Evolutionary conservation across 78 protist genomes (phyloP).

Genomic region (Dictyostelium intermedium): DNA sequence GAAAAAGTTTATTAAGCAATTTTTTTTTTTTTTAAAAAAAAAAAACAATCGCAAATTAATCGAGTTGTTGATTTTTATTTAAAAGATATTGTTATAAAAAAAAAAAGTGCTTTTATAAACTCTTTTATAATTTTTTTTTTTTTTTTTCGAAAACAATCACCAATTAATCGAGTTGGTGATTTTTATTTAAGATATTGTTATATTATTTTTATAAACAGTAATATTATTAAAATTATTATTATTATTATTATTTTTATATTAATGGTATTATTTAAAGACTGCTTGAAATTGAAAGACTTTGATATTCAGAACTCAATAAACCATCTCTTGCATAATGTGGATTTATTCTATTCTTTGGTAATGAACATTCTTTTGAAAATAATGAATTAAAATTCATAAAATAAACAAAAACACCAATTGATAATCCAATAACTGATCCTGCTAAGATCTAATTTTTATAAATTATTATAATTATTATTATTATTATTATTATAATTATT

Average conservation of each 20-base stretch:
- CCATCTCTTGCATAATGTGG: slow-evolving; percentile 55
- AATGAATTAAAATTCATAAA: slow-evolving; percentile 26
- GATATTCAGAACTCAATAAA: slow-evolving; percentile 16
- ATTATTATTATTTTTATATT: neutral
- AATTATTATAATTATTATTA: neutral
- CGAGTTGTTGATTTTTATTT: too few relatives aligned
- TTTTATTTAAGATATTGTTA: too few relatives aligned
- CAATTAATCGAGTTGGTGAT: neutral
- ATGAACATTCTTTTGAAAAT: slow-evolving; percentile 28
- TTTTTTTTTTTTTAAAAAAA: too few relatives aligned
- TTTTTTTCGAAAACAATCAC: neutral
- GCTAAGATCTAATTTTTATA: slow-evolving; percentile 11
- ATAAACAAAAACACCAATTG: slow-evolving; percentile 43
- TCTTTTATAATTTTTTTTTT: too few relatives aligned
- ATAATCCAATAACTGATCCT: slow-evolving; percentile 50
- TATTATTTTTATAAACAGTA: neutral
- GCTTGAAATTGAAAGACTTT: slow-evolving; percentile 20
- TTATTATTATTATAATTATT: neutral
- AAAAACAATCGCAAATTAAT: too few relatives aligned
- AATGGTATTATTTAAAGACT: neutral
- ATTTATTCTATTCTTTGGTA: slow-evolving; percentile 66
- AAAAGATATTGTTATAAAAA: too few relatives aligned
- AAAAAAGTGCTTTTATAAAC: too few relatives aligned
- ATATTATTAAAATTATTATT: neutral
- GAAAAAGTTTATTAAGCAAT: too few relatives aligned